Percentiles rank a stretch among this genome's conserved stretches.
These are phyloP conservation scores for Phialophora chinensis DNA, from an alignment of 2,329 filamentous ascomycete genomes.

Conservation along the genomic window DNA sequence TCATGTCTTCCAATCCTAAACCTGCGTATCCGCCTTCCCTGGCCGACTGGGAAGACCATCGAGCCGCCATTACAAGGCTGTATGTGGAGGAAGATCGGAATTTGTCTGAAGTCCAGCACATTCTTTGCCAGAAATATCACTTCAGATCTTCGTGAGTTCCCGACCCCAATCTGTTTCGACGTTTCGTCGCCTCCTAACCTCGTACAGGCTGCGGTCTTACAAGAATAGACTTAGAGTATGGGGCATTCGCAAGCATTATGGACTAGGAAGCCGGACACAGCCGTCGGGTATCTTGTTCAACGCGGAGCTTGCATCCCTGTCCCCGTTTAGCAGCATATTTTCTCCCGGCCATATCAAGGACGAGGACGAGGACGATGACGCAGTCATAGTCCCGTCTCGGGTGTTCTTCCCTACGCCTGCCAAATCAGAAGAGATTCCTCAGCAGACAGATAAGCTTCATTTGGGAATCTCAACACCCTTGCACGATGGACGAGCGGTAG, in stretches of 20 bases:
- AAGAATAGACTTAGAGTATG: conserved; percentile 14
- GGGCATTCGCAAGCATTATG: conserved; percentile 14
- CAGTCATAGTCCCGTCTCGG: neutral
- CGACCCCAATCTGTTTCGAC: neutral
- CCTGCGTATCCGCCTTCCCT: conserved; percentile 16
- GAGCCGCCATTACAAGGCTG: neutral
- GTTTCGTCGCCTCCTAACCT: neutral
- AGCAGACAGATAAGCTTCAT: neutral
- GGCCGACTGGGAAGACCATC: conserved; percentile 15
- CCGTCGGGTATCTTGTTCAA: neutral
- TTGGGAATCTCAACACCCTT: neutral
- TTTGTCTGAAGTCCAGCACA: conserved; percentile 13
- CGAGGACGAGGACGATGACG: neutral
- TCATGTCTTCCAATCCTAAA: neutral
- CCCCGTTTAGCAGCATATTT: neutral
- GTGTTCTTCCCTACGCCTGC: neutral
- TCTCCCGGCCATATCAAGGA: neutral
- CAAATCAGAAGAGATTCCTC: no score
- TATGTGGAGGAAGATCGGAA: conserved; percentile 12
- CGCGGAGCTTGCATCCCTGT: neutral
- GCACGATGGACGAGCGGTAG: neutral
- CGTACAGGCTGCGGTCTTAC: conserved; percentile 12
- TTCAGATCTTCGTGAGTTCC: conserved; percentile 9
- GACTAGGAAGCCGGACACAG: neutral
- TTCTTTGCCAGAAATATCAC: conserved; percentile 11